phyloP scores from a whole-genome alignment of 768 basidiomycete genomes.

The Phanerodontia chrysosporium region DNA sequence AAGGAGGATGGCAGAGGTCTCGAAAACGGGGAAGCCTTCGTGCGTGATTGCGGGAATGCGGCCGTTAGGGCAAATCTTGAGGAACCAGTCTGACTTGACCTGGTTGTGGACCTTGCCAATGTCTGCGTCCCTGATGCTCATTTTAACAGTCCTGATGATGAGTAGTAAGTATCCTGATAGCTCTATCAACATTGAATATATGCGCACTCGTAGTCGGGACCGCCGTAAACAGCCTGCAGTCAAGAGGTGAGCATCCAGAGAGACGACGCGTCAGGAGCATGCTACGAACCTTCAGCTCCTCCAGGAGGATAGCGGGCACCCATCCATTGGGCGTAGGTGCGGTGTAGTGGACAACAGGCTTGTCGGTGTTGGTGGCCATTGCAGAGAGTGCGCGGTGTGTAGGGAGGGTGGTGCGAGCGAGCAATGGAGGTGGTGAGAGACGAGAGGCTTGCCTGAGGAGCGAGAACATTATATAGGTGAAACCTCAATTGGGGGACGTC shows the following conservation, averaged over 20 bases:
- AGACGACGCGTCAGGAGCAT: conserved; percentile 10
- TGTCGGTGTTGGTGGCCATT: neutral
- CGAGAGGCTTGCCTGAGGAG: neutral
- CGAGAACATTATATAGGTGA: neutral
- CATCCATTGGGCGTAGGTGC: conserved; percentile 51
- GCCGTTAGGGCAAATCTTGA: conserved; percentile 38
- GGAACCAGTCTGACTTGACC: conserved; percentile 27
- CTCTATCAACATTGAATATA: neutral
- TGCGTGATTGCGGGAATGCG: conserved; percentile 42
- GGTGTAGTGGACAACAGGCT: conserved; percentile 25
- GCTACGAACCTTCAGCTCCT: conserved; percentile 50
- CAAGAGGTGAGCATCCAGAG: conserved; percentile 31
- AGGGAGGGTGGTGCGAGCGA: neutral
- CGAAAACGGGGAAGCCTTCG: conserved; percentile 65
- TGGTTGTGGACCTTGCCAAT: conserved; percentile 58
- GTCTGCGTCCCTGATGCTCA: conserved; percentile 36
- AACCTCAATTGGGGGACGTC: neutral
- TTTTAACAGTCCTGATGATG: neutral
- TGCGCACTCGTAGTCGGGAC: neutral
- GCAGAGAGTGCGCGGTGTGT: neutral
- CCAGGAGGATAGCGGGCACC: conserved; percentile 51
- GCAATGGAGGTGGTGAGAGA: neutral
- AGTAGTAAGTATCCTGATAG: neutral
- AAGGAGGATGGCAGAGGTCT: conserved; percentile 78
- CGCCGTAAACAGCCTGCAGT: neutral